A percentile compares a stretch with the other conserved stretches of the same genome.
These are phyloP conservation scores for Cryptosporidium canis DNA, from an alignment of 169 alveolate genomes.

Conservation along the genomic window DNA sequence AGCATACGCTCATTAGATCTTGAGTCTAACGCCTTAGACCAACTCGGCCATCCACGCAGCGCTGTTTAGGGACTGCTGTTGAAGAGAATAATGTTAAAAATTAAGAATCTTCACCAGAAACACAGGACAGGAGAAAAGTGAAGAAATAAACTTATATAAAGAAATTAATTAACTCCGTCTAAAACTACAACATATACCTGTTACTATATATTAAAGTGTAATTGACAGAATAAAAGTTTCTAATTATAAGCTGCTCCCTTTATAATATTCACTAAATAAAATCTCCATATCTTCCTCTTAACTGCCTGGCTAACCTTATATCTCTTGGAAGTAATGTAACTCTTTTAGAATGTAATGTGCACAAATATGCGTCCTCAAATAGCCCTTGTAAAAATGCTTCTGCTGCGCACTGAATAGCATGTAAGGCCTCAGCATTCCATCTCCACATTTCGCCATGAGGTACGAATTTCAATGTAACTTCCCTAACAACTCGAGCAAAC, in stretches of 20 bases:
- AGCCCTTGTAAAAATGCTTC: constrained; percentile 85
- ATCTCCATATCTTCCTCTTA: constrained; percentile 79
- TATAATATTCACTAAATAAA: constrained; percentile 13
- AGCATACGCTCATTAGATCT: constrained; percentile 84
- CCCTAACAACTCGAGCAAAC: constrained; percentile 94
- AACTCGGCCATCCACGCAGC: constrained; percentile 83
- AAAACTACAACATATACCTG: neutral
- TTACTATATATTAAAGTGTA: neutral
- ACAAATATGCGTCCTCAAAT: constrained; percentile 85
- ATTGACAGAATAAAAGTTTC: neutral
- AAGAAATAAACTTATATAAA: neutral
- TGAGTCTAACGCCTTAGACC: constrained; percentile 86
- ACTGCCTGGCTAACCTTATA: constrained; percentile 83
- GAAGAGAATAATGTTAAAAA: neutral
- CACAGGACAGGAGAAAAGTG: too few relatives aligned
- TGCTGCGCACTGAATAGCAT: constrained; percentile 86
- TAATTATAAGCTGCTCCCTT: neutral
- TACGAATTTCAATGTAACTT: constrained; percentile 82
- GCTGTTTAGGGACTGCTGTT: neutral
- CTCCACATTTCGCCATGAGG: constrained; percentile 78
- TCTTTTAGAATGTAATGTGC: constrained; percentile 86
- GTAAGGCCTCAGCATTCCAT: constrained; percentile 82
- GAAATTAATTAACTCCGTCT: neutral
- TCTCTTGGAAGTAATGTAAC: constrained; percentile 88
- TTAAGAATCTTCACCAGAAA: neutral